These are phyloP conservation scores for Elsinoe ampelina DNA, from an alignment of 2,329 filamentous ascomycete genomes.

Conservation along the genomic window DNA sequence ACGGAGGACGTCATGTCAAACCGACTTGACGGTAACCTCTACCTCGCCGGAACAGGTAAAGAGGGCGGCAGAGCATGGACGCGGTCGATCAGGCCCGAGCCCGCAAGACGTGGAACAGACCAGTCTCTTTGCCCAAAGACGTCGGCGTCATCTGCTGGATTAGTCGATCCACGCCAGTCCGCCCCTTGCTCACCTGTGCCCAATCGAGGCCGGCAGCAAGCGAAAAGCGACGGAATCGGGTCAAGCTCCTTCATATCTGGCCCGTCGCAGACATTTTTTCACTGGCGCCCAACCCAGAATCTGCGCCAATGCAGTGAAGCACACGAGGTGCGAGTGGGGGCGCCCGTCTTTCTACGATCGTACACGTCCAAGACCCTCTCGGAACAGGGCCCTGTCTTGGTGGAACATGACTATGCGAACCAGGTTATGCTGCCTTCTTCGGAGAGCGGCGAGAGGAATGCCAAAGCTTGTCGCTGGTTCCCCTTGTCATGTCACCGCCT, in stretches of 20 bases:
- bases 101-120: background rate
- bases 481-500: slow-evolving; percentile 1
- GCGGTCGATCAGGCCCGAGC: background rate
- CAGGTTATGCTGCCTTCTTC: background rate
- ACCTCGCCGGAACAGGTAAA: slow-evolving; percentile 1
- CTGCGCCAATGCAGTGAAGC: slow-evolving; percentile 4
- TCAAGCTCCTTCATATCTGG: background rate
- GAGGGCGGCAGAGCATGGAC: slow-evolving; percentile 4
- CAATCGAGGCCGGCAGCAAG: slow-evolving; percentile 10
- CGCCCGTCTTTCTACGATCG: background rate
- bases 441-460: slow-evolving; percentile 1
- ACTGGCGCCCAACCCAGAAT: background rate
- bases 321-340: background rate
- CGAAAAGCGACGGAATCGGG: background rate
- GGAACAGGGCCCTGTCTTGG: background rate
- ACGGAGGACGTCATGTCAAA: background rate
- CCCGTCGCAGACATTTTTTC: background rate
- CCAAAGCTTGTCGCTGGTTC: background rate
- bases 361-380: background rate
- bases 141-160: slow-evolving; percentile 4
- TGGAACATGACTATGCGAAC: background rate
- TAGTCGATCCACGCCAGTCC: slow-evolving; percentile 2
- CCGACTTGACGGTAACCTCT: slow-evolving; percentile 3
- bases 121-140: background rate
- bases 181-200: background rate